A percentile compares a stretch with the other conserved stretches of the same genome.
phyloP scores from a whole-genome alignment of 768 basidiomycete genomes.

The Russula sp. region DNA sequence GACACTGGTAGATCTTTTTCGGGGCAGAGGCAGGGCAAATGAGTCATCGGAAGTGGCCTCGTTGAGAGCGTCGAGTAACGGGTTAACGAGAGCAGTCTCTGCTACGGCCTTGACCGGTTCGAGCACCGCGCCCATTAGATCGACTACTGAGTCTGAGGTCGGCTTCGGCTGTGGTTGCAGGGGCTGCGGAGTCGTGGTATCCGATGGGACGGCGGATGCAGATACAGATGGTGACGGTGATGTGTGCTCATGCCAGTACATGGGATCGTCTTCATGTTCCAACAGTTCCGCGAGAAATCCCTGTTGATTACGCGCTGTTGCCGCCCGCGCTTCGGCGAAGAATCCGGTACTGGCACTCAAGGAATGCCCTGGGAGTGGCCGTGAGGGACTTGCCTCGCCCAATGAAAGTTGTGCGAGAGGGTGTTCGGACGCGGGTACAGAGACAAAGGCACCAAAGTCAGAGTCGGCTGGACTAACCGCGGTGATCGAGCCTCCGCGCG shows the following conservation, averaged over 20 bases:
- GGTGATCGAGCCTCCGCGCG: constrained; percentile 12
- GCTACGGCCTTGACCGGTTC: background rate
- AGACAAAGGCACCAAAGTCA: constrained; percentile 58
- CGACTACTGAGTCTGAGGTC: background rate
- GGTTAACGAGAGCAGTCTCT: background rate
- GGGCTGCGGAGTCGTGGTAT: constrained; percentile 18
- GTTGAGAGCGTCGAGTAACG: constrained; percentile 14
- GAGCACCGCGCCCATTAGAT: background rate
- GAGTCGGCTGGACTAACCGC: constrained; percentile 25
- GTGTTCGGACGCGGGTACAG: constrained; percentile 46
- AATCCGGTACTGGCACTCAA: constrained; percentile 30
- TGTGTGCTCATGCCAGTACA: constrained; percentile 36
- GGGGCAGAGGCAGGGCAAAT: background rate
- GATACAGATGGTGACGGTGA: background rate
- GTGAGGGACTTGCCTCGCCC: background rate
- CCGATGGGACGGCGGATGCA: background rate
- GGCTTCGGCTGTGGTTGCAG: background rate
- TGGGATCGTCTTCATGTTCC: constrained; percentile 59
- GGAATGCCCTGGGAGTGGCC: background rate
- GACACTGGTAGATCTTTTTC: constrained; percentile 1
- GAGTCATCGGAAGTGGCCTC: constrained; percentile 11
- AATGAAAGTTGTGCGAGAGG: constrained; percentile 31
- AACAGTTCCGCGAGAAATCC: constrained; percentile 58
- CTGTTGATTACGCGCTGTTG: constrained; percentile 44
- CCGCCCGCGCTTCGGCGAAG: constrained; percentile 46